Evolutionary conservation across 257 asterid species (phyloP).

Genomic region (Nicotiana tabacum): DNA sequence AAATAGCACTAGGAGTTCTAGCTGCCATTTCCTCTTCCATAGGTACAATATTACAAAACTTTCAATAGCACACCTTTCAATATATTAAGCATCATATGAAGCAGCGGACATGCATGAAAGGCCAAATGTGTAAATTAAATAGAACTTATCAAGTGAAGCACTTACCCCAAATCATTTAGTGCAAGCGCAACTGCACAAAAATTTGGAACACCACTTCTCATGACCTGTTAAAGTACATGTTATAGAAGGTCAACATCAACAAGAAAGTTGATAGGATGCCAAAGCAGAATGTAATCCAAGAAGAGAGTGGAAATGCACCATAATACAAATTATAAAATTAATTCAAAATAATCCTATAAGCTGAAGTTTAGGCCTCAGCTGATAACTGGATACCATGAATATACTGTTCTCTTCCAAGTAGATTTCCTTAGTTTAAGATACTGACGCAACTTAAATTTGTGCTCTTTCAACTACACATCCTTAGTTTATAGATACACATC

Average conservation of each 20-base stretch:
- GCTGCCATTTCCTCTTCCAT: background rate
- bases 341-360: background rate
- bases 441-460: background rate
- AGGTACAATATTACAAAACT: background rate
- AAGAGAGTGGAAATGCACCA: background rate
- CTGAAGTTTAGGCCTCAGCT: background rate
- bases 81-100: background rate
- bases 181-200: conserved; percentile 98
- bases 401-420: background rate
- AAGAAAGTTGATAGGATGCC: background rate
- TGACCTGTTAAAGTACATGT: conserved; percentile 54
- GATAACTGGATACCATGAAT: background rate
- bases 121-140: background rate
- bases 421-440: background rate
- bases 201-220: conserved; percentile 92
- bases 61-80: background rate
- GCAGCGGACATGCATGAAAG: background rate
- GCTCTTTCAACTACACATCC: background rate
- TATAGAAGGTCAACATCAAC: background rate
- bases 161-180: conserved; percentile 86
- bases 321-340: background rate
- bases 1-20: background rate
- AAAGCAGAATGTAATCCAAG: background rate
- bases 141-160: background rate
- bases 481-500: background rate